Percentiles rank a stretch among this genome's conserved stretches.
Evolutionary conservation across 225 moss, liverwort and hornwort genomes (phyloP).

Genomic region (Straminergon stramineum): DNA sequence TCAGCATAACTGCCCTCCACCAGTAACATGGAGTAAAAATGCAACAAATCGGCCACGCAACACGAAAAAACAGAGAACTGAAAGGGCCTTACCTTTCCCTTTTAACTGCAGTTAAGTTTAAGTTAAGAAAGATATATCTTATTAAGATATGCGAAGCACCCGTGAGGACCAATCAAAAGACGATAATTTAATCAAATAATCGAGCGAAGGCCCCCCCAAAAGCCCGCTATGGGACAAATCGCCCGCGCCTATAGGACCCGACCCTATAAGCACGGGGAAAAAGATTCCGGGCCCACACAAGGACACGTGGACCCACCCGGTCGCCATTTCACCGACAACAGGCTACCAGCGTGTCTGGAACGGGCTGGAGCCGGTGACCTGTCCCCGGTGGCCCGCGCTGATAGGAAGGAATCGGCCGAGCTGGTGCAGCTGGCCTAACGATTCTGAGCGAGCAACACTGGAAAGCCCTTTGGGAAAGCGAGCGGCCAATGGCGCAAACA

Average conservation of each 20-base stretch:
- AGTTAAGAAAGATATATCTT: too few relatives aligned
- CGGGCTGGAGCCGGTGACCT: not conserved
- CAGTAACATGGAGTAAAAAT: not conserved
- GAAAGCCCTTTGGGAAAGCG: not conserved
- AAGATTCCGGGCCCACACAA: not conserved
- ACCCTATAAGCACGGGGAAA: not conserved
- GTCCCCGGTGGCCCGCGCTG: constrained; percentile 1
- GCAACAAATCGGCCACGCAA: not conserved
- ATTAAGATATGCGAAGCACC: not conserved
- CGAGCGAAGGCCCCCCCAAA: not conserved
- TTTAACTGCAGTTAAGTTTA: too few relatives aligned
- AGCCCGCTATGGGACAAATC: not conserved
- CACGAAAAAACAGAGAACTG: not conserved
- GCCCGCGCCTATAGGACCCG: not conserved
- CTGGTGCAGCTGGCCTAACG: not conserved
- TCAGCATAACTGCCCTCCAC: not conserved
- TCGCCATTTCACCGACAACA: not conserved
- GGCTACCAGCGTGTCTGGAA: not conserved
- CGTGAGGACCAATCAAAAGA: not conserved
- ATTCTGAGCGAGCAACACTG: not conserved
- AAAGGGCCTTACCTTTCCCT: too few relatives aligned
- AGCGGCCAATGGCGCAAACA: constrained; percentile 13
- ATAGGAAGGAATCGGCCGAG: constrained; percentile 2
- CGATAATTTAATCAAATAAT: not conserved
- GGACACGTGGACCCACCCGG: not conserved